phyloP scores from a whole-genome alignment of 2,329 filamentous ascomycete genomes.

The Hirsutella minnesotensis region DNA sequence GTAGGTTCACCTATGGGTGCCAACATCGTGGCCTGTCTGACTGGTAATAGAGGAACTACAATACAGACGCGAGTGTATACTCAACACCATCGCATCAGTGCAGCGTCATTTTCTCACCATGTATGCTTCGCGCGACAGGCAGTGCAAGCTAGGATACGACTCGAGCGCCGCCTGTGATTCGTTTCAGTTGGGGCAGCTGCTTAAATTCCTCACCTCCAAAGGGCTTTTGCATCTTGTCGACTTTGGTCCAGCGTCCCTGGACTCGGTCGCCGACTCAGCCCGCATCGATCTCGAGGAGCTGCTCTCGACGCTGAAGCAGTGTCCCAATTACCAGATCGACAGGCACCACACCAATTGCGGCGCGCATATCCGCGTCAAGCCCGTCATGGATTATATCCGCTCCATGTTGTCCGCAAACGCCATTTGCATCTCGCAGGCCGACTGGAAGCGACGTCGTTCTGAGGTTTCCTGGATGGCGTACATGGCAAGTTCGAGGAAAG shows the following conservation, averaged over 20 bases:
- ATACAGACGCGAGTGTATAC: conserved; percentile 51
- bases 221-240: conserved; percentile 48
- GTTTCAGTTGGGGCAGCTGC: conserved; percentile 68
- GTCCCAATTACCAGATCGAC: conserved; percentile 63
- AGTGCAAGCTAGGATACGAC: conserved; percentile 67
- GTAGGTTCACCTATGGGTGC: conserved; percentile 23
- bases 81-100: conserved; percentile 58
- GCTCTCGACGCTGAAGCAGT: conserved; percentile 49
- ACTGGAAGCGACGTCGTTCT: conserved; percentile 32
- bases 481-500: conserved; percentile 5
- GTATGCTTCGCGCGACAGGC: conserved; percentile 54
- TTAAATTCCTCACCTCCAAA: conserved; percentile 55
- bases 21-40: background rate
- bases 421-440: conserved; percentile 28
- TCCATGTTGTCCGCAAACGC: conserved; percentile 37
- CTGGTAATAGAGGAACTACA: conserved; percentile 46
- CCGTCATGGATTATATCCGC: conserved; percentile 53
- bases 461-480: conserved; percentile 28
- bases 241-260: conserved; percentile 36
- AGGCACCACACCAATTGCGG: conserved; percentile 64
- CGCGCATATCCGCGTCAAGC: conserved; percentile 50
- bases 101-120: conserved; percentile 54
- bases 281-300: conserved; percentile 50
- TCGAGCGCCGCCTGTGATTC: conserved; percentile 61
- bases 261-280: conserved; percentile 34